A percentile compares a stretch with the other conserved stretches of the same genome.
These are phyloP conservation scores for Raffaelea ambrosiae DNA, from an alignment of 2,329 filamentous ascomycete species.

Conservation along the genomic window DNA sequence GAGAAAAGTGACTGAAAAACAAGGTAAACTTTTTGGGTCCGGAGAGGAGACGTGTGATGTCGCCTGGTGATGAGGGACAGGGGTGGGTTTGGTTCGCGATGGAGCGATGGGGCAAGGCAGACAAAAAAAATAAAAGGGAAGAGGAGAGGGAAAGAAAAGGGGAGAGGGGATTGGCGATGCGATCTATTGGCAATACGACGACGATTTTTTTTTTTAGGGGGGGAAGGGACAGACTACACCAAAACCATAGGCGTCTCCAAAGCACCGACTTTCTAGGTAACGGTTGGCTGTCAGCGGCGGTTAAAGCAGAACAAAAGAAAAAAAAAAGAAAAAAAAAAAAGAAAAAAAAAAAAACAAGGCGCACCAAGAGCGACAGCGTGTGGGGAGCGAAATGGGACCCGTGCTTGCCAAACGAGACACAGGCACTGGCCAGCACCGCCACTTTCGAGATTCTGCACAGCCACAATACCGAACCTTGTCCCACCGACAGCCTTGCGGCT, in stretches of 20 bases:
- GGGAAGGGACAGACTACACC: too few species aligned
- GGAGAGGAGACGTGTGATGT: too few species aligned
- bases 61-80: not conserved
- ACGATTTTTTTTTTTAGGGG: too few species aligned
- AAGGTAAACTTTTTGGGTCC: too few species aligned
- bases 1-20: too few species aligned
- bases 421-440: too few species aligned
- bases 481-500: too few species aligned
- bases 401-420: too few species aligned
- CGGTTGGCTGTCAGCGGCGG: not conserved
- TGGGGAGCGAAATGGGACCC: not conserved
- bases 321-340: not conserved
- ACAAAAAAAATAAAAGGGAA: not conserved
- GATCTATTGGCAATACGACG: not conserved
- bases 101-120: not conserved
- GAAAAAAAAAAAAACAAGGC: not conserved
- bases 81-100: not conserved
- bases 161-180: not conserved
- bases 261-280: too few species aligned
- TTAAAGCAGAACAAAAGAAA: not conserved
- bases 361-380: not conserved
- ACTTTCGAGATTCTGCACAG: too few species aligned
- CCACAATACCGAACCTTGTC: too few species aligned
- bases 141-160: not conserved
- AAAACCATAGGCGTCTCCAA: too few species aligned